Evolutionary conservation across 2,329 filamentous ascomycete genomes (phyloP).

Genomic region (Fusarium protoensiforme): DNA sequence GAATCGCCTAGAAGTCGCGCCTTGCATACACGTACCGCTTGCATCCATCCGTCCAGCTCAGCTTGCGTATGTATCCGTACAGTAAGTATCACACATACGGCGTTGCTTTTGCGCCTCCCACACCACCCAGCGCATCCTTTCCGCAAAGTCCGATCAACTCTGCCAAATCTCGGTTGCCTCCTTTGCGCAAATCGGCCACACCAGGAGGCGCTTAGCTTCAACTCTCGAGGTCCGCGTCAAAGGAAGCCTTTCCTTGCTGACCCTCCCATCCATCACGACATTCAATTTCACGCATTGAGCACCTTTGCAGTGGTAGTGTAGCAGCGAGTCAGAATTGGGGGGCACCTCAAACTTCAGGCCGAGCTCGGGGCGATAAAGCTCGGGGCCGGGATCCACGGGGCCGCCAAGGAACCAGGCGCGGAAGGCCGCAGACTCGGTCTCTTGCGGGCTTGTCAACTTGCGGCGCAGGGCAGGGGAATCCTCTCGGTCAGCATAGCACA

Average conservation of each 20-base stretch:
- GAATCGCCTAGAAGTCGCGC: conserved; percentile 21
- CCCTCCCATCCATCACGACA: conserved; percentile 10
- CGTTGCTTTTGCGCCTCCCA: conserved; percentile 16
- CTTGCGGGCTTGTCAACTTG: conserved; percentile 2
- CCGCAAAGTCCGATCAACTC: neutral
- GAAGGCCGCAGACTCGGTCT: conserved; percentile 27
- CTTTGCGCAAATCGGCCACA: conserved; percentile 6
- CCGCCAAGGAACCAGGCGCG: conserved; percentile 20
- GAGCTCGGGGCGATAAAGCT: conserved; percentile 39
- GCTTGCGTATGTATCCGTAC: neutral
- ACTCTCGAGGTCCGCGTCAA: conserved; percentile 27
- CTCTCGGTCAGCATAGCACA: conserved; percentile 19
- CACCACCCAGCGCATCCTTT: conserved; percentile 17
- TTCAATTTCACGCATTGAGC: conserved; percentile 32
- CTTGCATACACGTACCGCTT: conserved; percentile 31
- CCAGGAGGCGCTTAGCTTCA: conserved; percentile 37
- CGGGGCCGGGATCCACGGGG: conserved; percentile 34
- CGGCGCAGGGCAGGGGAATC: conserved; percentile 4
- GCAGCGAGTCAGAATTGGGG: conserved; percentile 35
- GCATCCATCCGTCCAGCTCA: conserved; percentile 9
- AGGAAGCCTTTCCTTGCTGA: conserved; percentile 23
- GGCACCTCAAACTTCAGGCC: conserved; percentile 39
- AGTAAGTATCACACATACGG: conserved; percentile 9
- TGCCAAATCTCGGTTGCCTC: conserved; percentile 11
- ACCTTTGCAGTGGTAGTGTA: conserved; percentile 24